Conservation (phyloP, 73 alveolate species). For the Tetrahymena elliotti region DNA sequence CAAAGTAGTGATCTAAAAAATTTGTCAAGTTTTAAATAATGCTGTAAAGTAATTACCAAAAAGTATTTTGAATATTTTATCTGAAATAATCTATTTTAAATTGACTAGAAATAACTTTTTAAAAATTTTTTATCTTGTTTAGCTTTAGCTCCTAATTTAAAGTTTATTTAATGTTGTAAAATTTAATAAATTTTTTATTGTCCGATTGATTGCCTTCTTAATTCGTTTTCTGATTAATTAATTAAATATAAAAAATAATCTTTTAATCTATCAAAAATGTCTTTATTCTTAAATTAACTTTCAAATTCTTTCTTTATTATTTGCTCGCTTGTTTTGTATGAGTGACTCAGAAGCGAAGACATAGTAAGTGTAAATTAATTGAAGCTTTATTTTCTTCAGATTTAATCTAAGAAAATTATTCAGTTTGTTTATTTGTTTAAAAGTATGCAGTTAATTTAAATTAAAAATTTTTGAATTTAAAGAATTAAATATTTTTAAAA, state of each 20-base stretch:
- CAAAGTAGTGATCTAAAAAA: too few species aligned
- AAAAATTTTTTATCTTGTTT: neutral
- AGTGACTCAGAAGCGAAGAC: neutral
- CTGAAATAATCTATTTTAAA: too few species aligned
- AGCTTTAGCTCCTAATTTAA: neutral
- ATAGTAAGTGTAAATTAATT: neutral
- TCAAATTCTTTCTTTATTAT: too few species aligned
- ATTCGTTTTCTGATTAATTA: neutral
- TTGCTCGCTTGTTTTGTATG: too few species aligned
- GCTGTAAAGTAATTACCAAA: neutral
- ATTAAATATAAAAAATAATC: neutral
- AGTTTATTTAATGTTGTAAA: neutral
- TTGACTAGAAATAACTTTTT: neutral
- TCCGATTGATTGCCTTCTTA: neutral
- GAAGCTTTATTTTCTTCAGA: neutral
- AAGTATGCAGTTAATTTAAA: neutral
- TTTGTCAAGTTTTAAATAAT: too few species aligned
- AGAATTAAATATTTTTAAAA: neutral
- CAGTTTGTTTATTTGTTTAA: neutral
- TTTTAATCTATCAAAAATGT: neutral
- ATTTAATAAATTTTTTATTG: neutral
- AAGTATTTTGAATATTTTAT: too few species aligned
- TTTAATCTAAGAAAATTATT: too few species aligned
- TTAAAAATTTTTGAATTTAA: neutral
- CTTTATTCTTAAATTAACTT: neutral